phyloP scores from a whole-genome alignment of 2,329 filamentous ascomycete genomes.

The Exophiala calicioides region DNA sequence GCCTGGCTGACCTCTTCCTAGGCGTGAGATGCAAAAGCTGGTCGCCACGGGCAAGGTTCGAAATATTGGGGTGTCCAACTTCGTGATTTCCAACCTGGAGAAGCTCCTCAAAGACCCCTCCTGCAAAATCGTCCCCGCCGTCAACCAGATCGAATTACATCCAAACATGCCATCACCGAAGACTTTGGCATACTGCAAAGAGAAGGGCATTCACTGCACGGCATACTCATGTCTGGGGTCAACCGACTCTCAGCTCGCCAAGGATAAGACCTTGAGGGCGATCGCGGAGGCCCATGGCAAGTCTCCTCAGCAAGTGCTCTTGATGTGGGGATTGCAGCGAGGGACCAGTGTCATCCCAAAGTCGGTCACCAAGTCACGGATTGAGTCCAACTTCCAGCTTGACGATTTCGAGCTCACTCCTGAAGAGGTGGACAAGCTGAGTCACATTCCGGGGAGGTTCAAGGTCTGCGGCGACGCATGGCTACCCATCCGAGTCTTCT shows the following conservation, averaged over 20 bases:
- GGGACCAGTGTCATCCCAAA: constrained; percentile 86
- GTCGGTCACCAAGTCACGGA: constrained; percentile 71
- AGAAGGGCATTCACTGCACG: constrained; percentile 71
- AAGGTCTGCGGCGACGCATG: constrained; percentile 72
- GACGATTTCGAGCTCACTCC: constrained; percentile 72
- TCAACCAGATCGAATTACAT: constrained; percentile 77
- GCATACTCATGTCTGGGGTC: constrained; percentile 69
- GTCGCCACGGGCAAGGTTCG: constrained; percentile 61
- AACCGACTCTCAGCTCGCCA: constrained; percentile 69
- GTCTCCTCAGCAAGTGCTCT: constrained; percentile 66
- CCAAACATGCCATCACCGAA: constrained; percentile 80
- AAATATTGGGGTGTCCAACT: constrained; percentile 86
- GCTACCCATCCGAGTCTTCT: constrained; percentile 73
- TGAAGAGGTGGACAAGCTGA: constrained; percentile 71
- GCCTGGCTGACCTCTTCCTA: constrained; percentile 42
- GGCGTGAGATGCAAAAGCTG: constrained; percentile 44
- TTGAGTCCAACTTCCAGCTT: constrained; percentile 74
- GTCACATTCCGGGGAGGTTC: constrained; percentile 71
- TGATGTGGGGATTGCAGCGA: constrained; percentile 70
- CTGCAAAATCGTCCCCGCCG: constrained; percentile 65
- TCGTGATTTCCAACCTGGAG: constrained; percentile 77
- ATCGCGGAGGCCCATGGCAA: constrained; percentile 33
- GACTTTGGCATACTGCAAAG: constrained; percentile 69
- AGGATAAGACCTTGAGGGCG: constrained; percentile 38
- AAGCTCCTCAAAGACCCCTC: constrained; percentile 68